Conservation (phyloP, 2,329 filamentous ascomycete genomes). For the Orbilia javanica region DNA sequence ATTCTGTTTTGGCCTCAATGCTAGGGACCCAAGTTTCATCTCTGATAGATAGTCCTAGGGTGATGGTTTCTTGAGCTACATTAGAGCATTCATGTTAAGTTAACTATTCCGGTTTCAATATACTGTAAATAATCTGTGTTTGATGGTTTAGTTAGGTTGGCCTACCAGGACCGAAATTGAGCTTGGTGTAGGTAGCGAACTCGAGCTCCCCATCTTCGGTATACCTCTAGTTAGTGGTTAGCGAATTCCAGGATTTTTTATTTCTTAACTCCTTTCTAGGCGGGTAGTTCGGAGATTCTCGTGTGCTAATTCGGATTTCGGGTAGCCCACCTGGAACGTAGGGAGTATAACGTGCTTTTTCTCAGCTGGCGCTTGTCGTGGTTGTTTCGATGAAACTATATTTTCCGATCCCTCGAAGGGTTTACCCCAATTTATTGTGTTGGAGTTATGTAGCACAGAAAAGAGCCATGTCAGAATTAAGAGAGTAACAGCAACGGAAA, state of each 20-base stretch:
- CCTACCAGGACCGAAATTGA: background rate
- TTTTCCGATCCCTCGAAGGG: background rate
- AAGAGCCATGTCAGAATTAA: background rate
- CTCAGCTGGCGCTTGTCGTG: background rate
- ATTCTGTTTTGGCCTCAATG: background rate
- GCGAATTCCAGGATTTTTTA: background rate
- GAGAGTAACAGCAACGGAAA: background rate
- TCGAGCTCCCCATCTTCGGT: background rate
- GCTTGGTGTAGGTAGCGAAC: background rate
- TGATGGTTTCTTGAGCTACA: background rate
- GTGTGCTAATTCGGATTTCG: too few species aligned
- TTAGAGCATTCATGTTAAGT: background rate
- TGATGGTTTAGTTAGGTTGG: too few species aligned
- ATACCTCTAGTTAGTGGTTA: background rate
- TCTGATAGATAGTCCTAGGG: background rate
- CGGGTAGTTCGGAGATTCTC: too few species aligned
- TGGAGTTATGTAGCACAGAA: background rate
- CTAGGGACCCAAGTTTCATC: background rate
- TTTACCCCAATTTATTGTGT: background rate
- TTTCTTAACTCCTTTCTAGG: background rate
- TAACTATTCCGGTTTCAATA: background rate
- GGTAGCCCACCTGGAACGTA: background rate
- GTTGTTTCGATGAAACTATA: background rate
- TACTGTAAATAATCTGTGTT: too few species aligned
- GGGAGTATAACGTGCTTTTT: background rate